Evolutionary conservation across 148 eudicot genomes (phyloP).

Genomic region (Chenopodium album): DNA sequence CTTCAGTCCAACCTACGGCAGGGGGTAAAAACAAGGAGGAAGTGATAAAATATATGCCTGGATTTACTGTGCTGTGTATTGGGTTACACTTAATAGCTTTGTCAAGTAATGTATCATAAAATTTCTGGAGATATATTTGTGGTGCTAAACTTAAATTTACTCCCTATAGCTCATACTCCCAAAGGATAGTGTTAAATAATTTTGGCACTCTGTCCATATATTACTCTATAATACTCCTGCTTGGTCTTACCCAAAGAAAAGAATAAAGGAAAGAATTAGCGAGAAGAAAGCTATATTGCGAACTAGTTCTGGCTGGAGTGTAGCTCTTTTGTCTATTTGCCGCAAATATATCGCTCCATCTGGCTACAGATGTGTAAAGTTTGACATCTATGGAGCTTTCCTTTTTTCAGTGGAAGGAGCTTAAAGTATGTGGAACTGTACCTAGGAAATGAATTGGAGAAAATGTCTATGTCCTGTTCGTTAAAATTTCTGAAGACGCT

Average conservation of each 20-base stretch:
- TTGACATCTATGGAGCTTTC: background rate
- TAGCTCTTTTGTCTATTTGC: background rate
- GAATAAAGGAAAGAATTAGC: background rate
- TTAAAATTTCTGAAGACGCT: background rate
- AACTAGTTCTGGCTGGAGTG: background rate
- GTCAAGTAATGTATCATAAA: background rate
- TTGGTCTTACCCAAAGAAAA: background rate
- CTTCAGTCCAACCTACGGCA: background rate
- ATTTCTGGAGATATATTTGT: background rate
- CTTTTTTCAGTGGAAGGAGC: background rate
- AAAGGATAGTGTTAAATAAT: background rate
- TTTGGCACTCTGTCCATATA: background rate
- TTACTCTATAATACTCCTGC: background rate
- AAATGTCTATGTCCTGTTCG: background rate
- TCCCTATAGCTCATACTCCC: background rate
- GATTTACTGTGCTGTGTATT: background rate
- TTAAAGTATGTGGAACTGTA: background rate
- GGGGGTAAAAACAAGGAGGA: background rate
- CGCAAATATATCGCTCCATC: no score
- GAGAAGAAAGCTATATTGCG: no score
- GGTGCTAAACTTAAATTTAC: background rate
- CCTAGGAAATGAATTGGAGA: background rate
- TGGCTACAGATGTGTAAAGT: no score
- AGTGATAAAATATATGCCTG: background rate
- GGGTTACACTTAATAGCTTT: background rate